Percentiles rank a stretch among this genome's conserved stretches.
These are phyloP conservation scores for Sporothrix curviconia DNA, from an alignment of 2,329 filamentous ascomycete species.

Conservation along the genomic window DNA sequence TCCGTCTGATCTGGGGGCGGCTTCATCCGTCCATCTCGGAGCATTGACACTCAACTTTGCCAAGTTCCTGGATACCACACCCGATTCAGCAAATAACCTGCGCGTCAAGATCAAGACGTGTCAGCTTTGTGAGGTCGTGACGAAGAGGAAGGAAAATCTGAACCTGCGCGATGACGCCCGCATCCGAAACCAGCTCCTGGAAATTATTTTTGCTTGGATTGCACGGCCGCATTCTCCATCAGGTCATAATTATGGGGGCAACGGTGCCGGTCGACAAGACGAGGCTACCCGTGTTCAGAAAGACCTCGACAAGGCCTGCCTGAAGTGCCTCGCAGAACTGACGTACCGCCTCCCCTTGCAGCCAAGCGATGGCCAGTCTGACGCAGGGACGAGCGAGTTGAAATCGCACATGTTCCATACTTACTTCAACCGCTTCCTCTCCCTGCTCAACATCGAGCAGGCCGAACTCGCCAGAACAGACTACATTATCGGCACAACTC, in stretches of 20 bases:
- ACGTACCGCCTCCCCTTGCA: conserved; percentile 62
- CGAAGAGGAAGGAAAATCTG: conserved; percentile 59
- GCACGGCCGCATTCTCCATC: conserved; percentile 50
- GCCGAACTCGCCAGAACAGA: conserved; percentile 40
- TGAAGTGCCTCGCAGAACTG: conserved; percentile 58
- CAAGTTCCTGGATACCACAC: conserved; percentile 55
- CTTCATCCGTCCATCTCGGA: conserved; percentile 58
- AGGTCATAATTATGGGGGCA: conserved; percentile 34
- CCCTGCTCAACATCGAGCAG: conserved; percentile 54
- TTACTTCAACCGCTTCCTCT: conserved; percentile 64
- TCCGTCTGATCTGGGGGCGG: conserved; percentile 54
- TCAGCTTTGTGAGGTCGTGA: conserved; percentile 59
- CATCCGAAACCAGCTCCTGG: conserved; percentile 61
- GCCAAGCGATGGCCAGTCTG: conserved; percentile 57
- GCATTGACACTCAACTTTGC: conserved; percentile 59
- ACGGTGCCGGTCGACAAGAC: conserved; percentile 40
- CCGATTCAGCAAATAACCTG: conserved; percentile 49
- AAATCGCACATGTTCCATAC: conserved; percentile 67
- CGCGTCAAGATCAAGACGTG: conserved; percentile 65
- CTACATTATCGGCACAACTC: conserved; percentile 29
- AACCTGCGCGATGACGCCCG: conserved; percentile 63
- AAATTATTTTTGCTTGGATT: conserved; percentile 64
- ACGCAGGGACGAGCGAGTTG: conserved; percentile 60
- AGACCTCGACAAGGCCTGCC: conserved; percentile 59
- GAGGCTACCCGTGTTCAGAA: conserved; percentile 53